These are phyloP conservation scores for Trypanosoma rangeli DNA, from an alignment of 208 protist species.

Conservation along the genomic window DNA sequence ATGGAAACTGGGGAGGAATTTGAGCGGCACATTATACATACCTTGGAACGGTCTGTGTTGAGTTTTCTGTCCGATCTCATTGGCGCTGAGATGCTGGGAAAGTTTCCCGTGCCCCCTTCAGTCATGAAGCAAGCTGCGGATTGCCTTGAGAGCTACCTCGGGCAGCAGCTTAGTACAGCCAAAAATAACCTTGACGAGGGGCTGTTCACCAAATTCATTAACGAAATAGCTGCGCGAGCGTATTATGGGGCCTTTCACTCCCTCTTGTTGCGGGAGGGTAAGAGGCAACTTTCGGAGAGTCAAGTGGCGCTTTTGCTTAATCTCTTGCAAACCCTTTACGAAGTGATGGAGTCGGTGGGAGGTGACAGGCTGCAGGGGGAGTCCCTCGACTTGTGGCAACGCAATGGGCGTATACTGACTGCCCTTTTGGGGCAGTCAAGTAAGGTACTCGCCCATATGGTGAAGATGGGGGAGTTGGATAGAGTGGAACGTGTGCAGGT, in stretches of 20 bases:
- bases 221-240: constrained; percentile 10
- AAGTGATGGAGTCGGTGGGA: constrained; percentile 6
- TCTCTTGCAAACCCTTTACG: constrained; percentile 7
- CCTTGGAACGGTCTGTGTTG: constrained; percentile 1
- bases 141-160: background rate
- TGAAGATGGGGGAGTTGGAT: background rate
- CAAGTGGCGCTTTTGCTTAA: constrained; percentile 8
- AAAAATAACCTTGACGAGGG: constrained; percentile 5
- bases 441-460: constrained; percentile 5
- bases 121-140: background rate
- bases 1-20: constrained; percentile 7
- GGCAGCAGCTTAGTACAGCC: background rate
- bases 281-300: background rate
- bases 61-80: constrained; percentile 13
- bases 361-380: background rate
- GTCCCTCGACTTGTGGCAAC: constrained; percentile 3
- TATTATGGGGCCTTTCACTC: constrained; percentile 9
- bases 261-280: background rate
- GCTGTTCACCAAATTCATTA: constrained; percentile 8
- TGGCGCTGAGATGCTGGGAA: background rate
- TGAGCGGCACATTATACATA: background rate
- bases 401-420: constrained; percentile 4
- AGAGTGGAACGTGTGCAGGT: background rate
- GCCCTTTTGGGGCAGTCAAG: constrained; percentile 11
- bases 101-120: too few species aligned